Base-by-base conservation (phyloP, 225 moss, liverwort and hornwort species). In the Ulota crispa region DNA sequence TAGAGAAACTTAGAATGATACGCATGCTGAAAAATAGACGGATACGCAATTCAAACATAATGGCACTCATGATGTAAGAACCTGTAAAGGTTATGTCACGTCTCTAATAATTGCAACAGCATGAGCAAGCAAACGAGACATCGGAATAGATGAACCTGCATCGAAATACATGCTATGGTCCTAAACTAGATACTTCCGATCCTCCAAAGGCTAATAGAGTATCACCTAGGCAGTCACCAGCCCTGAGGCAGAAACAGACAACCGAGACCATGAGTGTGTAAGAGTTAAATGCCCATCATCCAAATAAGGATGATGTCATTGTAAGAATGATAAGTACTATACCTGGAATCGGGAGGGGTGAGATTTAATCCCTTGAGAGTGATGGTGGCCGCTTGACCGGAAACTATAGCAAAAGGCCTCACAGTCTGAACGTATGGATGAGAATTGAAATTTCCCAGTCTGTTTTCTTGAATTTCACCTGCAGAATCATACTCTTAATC, bases 351-450 rank as follows among this genome's bases (percentile, higher is more conserved):
- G 78, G 89, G 54, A 80, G 63, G 80, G 60, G 88, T 88, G 26
- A 96, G 70, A 64, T 94, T 91, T 23, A 82, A 68, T 34, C 96
- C 96, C 81, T 90, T 93, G 24, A 93, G 63, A 31, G 85, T 77
- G 74, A 96, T 82, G 14, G 82, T 86, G 15, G 93, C 89, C 64
- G 81, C 86, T 84, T 91, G 85, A 82, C 93, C 93, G 68, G 89
- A 86, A 79, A 90, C 91, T 73, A 96, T 80, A 56, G 96, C 96
- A 84, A 93, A 74, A 75, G 96, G 96, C 65, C 90, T 85, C 56
- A 92, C 91, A 47, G 90, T 94, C 37, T 91, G 78, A 82, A 96
- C 85, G 84, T 91, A 88, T 67, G 96, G 93, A 70, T 80, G 53
- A 80, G 55, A 71, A 60, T 75, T 47, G 61, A 70, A 57, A 80